Evolutionary conservation across 768 basidiomycete species (phyloP), one percentile per base, ranked within the genome.

Genomic region (Pisolithus microcarpus): DNA sequence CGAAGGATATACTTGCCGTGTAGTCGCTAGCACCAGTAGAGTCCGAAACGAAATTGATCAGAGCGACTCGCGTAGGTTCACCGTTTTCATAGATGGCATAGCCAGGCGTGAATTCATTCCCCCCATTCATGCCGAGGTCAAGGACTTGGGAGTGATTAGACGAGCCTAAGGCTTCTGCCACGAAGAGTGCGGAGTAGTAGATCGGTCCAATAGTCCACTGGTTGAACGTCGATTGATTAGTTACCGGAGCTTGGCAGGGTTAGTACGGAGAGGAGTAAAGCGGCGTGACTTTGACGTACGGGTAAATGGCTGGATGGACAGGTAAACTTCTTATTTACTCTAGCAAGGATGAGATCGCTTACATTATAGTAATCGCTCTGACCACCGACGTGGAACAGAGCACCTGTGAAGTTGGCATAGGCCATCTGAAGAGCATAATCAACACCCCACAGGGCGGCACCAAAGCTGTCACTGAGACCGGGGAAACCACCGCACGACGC

Each of bases 1-100:
- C 58, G 5, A 46, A 3, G 18, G 75, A 67, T 42, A 90, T 69
- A 7, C 69, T 74, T 10, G 75, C 75, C 2, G 71, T 76, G 52
- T 79, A 77, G 44, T 78, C 72, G 57, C 72, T 79, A 0, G 71
- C 75, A 5, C 83, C 84, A 3, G 72, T 70, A 0, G 72, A 53
- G 58, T 89, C 87, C 24, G 75, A 72, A 39, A 87, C 72, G 59
- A 78, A 91, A 65, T 91, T 92, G 70, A 90, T 78, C 46, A 91
- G 60, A 7, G 79, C 82, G 1, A 87, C 73, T 39, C 83, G 76
- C 9, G 75, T 73, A 4, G 84, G 78, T 4, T 64, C 70, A 16
- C 79, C 80, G 51, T 84, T 75, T 63, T 91, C 86, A 61, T 90
- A 91, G 48, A 91, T 77, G 6, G 78, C 85, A 37, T 61, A 61